Evolutionary conservation across 192 early-diverging fungal genomes (phyloP), one percentile per base, ranked within the genome.

Genomic region (Globomyces pollinis-pini): DNA sequence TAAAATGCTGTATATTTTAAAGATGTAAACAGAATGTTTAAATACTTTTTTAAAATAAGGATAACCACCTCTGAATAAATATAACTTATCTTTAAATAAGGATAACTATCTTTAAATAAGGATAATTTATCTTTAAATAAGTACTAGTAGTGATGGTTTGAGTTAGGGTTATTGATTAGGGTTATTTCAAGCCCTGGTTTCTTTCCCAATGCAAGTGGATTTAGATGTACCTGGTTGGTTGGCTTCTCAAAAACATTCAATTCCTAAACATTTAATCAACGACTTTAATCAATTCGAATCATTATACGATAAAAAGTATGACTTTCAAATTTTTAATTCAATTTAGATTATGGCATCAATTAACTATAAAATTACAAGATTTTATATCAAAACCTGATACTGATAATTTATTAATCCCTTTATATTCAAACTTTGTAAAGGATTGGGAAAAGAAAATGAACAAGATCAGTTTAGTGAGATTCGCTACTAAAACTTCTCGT

Each of bases 391-490:
- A 84, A 16, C 90, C 91, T 21, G 77, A 79, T 24, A 87, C 96
- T 5, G 81, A 77, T 47, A 72, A 85, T 8, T 83, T 80, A 68
- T 85, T 93, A 45, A 76, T 95, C 28, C 76, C 81, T 8, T 54
- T 99, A 34, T 98, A 91, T 71, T 81, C 88, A 38, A 73, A 93
- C 59, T 99, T 99, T 74, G 84, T 99, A 21, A 67, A 75, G 5
- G 94, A 99, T 54, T 99, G 89, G 88, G 87, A 91, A 59, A 79
- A 77, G 67, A 88, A 94, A 69, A 91, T 99, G 87, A 98, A 94
- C 80, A 85, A 90, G 68, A 75, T 96, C 30, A 91, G 88, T 58
- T 75, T 96, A 39, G 92, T 98, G 0, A 72, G 80, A 50, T 86
- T 93, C 73, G 90, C 88, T 1, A 61, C 91, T 18, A 75, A 78